phyloP scores from a whole-genome alignment of 805 yeast species.

The Candida patagonica region DNA sequence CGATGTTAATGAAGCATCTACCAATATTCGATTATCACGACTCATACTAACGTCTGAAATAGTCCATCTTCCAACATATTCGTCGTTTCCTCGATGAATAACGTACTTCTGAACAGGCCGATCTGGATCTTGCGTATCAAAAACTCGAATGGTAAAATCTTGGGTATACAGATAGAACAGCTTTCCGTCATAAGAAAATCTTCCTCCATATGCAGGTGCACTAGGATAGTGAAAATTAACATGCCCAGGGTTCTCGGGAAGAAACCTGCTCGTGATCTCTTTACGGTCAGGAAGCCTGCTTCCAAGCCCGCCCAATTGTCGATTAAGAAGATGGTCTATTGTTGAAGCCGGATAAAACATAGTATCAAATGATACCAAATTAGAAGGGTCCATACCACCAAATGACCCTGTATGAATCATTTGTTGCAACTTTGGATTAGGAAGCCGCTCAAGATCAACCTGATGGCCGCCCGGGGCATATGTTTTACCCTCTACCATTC shows the following conservation, averaged over 20 bases:
- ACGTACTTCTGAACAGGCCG: conserved; percentile 13
- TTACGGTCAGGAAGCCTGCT: conserved; percentile 2
- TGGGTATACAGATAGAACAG: conserved; percentile 20
- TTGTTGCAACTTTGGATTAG: conserved; percentile 4
- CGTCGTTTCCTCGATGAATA: conserved; percentile 4
- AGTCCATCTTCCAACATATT: conserved; percentile 20
- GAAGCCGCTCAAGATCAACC: conserved; percentile 5
- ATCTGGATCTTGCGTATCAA: conserved; percentile 13
- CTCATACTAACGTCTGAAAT: conserved; percentile 22
- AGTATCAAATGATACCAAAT: background rate
- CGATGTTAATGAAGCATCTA: conserved; percentile 12
- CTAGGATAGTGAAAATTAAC: conserved; percentile 2
- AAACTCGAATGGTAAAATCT: conserved; percentile 20
- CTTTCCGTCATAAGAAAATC: conserved; percentile 22
- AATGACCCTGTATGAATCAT: conserved; percentile 7
- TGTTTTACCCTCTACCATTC: conserved; percentile 1
- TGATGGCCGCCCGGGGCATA: background rate
- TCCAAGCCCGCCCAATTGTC: conserved; percentile 7
- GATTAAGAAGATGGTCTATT: conserved; percentile 8
- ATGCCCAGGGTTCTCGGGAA: conserved; percentile 12
- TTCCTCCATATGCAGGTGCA: conserved; percentile 22
- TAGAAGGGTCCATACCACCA: conserved; percentile 3
- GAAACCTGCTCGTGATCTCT: conserved; percentile 12
- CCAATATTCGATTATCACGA: conserved; percentile 17
- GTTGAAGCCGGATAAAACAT: conserved; percentile 7